These are phyloP conservation scores for Arthrobotrys sinensis DNA, from an alignment of 2,329 filamentous ascomycete genomes.

Conservation along the genomic window DNA sequence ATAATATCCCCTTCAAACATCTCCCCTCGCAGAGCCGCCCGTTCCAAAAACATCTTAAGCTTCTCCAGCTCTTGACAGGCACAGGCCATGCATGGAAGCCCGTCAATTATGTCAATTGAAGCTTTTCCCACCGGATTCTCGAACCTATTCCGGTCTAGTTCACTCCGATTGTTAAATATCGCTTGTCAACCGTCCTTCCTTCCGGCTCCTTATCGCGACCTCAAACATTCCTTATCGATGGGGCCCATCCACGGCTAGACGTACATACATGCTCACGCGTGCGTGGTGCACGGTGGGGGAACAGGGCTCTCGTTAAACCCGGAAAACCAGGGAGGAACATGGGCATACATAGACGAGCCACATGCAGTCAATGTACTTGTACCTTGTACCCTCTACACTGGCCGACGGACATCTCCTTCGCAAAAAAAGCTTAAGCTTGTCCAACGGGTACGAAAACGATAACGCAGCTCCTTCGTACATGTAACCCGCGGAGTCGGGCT, in stretches of 20 bases:
- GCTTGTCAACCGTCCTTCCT: slow-evolving; percentile 38
- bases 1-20: slow-evolving; percentile 16
- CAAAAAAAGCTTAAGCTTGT: slow-evolving; percentile 4
- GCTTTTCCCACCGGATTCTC: slow-evolving; percentile 22
- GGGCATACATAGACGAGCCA: slow-evolving; percentile 11
- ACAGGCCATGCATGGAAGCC: slow-evolving; percentile 1
- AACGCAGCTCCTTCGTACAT: background rate
- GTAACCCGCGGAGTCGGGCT: slow-evolving; percentile 19
- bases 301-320: background rate
- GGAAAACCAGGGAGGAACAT: background rate
- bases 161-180: slow-evolving; percentile 43
- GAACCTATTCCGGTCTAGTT: slow-evolving; percentile 45
- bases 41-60: slow-evolving; percentile 1
- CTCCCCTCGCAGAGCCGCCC: slow-evolving; percentile 14
- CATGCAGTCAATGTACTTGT: background rate
- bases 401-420: slow-evolving; percentile 18
- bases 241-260: background rate
- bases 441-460: slow-evolving; percentile 2
- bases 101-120: slow-evolving; percentile 14
- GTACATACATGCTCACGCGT: background rate
- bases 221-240: slow-evolving; percentile 33
- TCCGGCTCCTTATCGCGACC: slow-evolving; percentile 44
- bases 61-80: background rate
- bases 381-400: background rate
- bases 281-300: background rate